A percentile compares a stretch with the other conserved stretches of the same genome.
These are phyloP conservation scores for Puccinia hordei DNA, from an alignment of 1,284 basidiomycete species.

Conservation along the genomic window DNA sequence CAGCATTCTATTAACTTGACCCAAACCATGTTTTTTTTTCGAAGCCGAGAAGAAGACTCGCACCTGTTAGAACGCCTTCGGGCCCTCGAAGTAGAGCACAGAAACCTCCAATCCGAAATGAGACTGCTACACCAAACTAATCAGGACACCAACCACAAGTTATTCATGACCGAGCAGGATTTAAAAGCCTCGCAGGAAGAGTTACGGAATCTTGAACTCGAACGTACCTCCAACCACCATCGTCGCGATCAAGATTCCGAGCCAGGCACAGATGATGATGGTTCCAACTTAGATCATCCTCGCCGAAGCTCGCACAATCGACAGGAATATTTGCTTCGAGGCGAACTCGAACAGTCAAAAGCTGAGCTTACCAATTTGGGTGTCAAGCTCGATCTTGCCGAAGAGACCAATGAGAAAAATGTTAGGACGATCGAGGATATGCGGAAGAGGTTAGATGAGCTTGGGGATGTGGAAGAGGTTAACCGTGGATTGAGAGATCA, in stretches of 20 bases:
- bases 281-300: constrained; percentile 7
- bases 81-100: constrained; percentile 69
- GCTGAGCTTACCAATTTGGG: constrained; percentile 67
- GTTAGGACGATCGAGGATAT: constrained; percentile 25
- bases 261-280: constrained; percentile 15
- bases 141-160: constrained; percentile 34
- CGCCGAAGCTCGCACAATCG: constrained; percentile 67
- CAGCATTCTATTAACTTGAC: neutral
- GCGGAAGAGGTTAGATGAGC: constrained; percentile 68
- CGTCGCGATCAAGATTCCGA: constrained; percentile 33
- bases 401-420: constrained; percentile 30
- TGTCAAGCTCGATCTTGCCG: constrained; percentile 34
- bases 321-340: constrained; percentile 67
- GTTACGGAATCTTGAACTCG: constrained; percentile 25
- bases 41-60: constrained; percentile 63
- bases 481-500: constrained; percentile 81
- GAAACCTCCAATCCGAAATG: constrained; percentile 62
- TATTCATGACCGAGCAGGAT: constrained; percentile 37
- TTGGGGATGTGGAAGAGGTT: constrained; percentile 76
- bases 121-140: constrained; percentile 10
- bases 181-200: constrained; percentile 31
- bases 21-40: constrained; percentile 12
- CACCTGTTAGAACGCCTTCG: constrained; percentile 71
- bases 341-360: constrained; percentile 71
- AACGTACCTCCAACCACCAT: neutral